Conservation (phyloP, 257 asterid species). For the Penstemon newberryi region DNA sequence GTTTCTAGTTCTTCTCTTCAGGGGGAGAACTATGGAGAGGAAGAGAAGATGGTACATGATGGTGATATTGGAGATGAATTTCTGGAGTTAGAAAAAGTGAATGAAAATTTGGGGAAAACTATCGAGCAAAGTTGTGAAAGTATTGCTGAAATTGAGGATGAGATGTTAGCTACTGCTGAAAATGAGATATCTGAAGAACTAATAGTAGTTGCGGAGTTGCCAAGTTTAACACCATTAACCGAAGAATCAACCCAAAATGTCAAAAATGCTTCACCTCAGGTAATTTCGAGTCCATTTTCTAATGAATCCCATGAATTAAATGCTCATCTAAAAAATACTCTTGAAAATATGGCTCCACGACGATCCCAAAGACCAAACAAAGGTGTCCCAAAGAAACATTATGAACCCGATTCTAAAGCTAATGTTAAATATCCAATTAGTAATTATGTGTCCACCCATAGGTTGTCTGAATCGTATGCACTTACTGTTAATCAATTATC, state of each 20-base stretch:
- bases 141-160: no score
- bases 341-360: no score
- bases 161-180: not conserved
- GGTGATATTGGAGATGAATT: not conserved
- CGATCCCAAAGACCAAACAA: not conserved
- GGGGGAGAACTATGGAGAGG: not conserved
- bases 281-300: no score
- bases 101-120: not conserved
- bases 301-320: no score
- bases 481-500: no score
- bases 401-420: constrained; percentile 17
- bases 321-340: no score
- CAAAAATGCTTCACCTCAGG: no score
- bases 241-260: not conserved
- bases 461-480: no score
- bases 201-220: no score
- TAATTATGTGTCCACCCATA: no score
- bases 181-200: not conserved
- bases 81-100: not conserved
- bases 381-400: constrained; percentile 15
- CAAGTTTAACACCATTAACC: not conserved
- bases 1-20: not conserved
- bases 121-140: no score
- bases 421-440: not conserved
- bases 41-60: no score